These are phyloP conservation scores for Aspergillus flavus DNA, from an alignment of 2,329 filamentous ascomycete genomes.

Conservation along the genomic window DNA sequence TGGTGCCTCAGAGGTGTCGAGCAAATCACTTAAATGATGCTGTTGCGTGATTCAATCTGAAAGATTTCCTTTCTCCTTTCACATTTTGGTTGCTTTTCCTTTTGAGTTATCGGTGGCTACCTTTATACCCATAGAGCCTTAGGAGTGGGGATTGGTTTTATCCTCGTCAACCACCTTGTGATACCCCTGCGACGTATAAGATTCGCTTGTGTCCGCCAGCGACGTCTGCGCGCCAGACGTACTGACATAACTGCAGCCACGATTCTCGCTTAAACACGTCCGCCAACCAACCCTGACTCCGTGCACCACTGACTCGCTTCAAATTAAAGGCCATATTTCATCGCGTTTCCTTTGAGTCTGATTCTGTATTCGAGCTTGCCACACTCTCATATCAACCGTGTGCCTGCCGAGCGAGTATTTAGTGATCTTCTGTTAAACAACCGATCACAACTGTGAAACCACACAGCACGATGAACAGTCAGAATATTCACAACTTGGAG, in stretches of 20 bases:
- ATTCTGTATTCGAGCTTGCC: background rate
- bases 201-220: background rate
- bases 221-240: constrained; percentile 2
- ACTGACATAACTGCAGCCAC: background rate
- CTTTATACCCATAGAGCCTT: background rate
- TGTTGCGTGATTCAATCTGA: background rate
- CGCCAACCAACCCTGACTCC: background rate
- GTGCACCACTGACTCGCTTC: background rate
- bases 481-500: constrained; percentile 7
- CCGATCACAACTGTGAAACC: constrained; percentile 4
- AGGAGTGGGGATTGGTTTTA: background rate
- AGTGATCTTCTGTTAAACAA: background rate
- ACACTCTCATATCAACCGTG: background rate
- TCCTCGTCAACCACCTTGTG: background rate
- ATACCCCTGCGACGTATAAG: background rate
- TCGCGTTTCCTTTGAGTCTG: background rate
- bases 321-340: background rate
- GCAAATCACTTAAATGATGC: background rate
- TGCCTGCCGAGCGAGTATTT: background rate
- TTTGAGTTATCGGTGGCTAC: background rate
- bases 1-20: background rate
- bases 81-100: background rate
- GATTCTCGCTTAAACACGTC: background rate
- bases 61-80: no score
- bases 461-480: constrained; percentile 4